Evolutionary conservation across 177 flowering plant species (phyloP).

Genomic region (Vitis hybrid): DNA sequence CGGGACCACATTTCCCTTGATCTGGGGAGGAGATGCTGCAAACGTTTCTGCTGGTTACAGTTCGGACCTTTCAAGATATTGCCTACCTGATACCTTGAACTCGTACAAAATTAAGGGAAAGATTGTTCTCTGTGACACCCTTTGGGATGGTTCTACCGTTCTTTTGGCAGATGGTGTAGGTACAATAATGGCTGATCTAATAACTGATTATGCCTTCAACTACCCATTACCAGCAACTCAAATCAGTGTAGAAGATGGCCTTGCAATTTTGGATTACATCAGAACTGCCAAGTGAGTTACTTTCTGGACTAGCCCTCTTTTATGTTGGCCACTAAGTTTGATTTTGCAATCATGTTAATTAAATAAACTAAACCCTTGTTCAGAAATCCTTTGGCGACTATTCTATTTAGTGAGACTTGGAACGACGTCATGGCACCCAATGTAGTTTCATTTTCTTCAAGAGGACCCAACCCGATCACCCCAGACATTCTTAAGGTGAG

Average conservation of each 20-base stretch:
- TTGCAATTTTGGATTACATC: conserved; percentile 24
- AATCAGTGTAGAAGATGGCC: conserved; percentile 7
- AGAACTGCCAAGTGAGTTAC: conserved; percentile 21
- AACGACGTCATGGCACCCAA: conserved; percentile 32
- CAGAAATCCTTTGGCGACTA: conserved; percentile 43
- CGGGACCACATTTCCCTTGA: conserved; percentile 30
- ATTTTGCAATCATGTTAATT: neutral
- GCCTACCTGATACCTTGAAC: conserved; percentile 18
- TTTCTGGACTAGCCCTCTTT: too few relatives aligned
- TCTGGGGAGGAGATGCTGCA: conserved; percentile 42
- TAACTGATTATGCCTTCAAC: conserved; percentile 12
- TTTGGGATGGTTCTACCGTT: conserved; percentile 27
- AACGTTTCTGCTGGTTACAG: conserved; percentile 22
- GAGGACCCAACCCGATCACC: conserved; percentile 42
- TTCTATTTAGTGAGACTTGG: conserved; percentile 20
- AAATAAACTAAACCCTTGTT: neutral
- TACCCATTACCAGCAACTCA: conserved; percentile 27
- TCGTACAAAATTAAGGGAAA: conserved; percentile 19
- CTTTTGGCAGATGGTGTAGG: conserved; percentile 24
- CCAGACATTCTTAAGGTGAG: conserved; percentile 51
- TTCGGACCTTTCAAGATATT: conserved; percentile 18
- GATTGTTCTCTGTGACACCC: conserved; percentile 32
- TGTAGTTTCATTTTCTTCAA: conserved; percentile 46
- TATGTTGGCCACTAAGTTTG: neutral
- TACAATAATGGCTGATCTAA: conserved; percentile 16